phyloP scores from a whole-genome alignment of 371 early-diverging fungal genomes.

The Syncephalis fuscata region DNA sequence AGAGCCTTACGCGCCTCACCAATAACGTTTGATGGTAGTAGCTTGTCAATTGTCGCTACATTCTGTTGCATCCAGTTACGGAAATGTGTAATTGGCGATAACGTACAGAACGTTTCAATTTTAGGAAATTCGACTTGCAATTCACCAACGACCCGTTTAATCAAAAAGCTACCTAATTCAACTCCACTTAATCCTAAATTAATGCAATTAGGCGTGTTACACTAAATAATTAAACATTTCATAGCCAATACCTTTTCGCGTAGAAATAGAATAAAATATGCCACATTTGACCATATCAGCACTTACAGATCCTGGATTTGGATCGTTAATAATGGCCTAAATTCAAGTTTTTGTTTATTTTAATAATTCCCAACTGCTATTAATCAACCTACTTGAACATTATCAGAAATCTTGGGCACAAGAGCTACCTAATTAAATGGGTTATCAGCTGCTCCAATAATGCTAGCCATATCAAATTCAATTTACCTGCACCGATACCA shows the following conservation, averaged over 20 bases:
- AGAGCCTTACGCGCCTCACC: too few relatives aligned
- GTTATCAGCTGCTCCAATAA: too few relatives aligned
- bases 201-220: too few relatives aligned
- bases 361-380: background rate
- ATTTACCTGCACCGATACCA: constrained; percentile 53
- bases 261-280: constrained; percentile 79
- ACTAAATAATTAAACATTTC: too few relatives aligned
- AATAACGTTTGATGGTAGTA: too few relatives aligned
- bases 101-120: constrained; percentile 57
- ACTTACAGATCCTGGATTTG: constrained; percentile 11
- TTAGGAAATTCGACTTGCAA: constrained; percentile 41
- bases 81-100: constrained; percentile 77
- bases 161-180: constrained; percentile 69
- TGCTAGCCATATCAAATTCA: too few relatives aligned
- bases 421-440: constrained; percentile 31
- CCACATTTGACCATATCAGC: constrained; percentile 31
- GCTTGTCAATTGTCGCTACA: too few relatives aligned
- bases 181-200: constrained; percentile 61
- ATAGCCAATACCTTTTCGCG: constrained; percentile 33
- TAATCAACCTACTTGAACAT: constrained; percentile 20
- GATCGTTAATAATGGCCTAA: constrained; percentile 41
- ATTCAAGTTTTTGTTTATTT: background rate
- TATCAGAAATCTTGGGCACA: constrained; percentile 26
- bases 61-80: constrained; percentile 40
- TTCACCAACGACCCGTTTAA: constrained; percentile 65